Base-by-base conservation (phyloP, 2,329 filamentous ascomycete species). In the Acarospora socialis region DNA sequence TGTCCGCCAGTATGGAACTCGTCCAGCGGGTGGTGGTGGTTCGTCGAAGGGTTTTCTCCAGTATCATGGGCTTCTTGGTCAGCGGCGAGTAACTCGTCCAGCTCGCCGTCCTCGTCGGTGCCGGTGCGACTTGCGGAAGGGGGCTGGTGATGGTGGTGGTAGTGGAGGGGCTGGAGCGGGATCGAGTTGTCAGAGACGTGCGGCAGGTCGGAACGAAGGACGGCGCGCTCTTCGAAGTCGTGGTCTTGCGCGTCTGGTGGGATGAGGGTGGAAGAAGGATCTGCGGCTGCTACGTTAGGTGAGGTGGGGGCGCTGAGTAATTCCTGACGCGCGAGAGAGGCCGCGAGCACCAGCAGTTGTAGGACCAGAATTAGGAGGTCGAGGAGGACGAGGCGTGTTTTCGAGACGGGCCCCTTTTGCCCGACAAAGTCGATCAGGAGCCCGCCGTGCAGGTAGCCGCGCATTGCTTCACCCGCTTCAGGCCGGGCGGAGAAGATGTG, bases 391-490 rank as follows among this genome's bases (percentile, higher is more conserved):
- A 77, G 55, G 39, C 61, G 59, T 29, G 63, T 48, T 45, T 65
- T 66, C 32, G 66, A 64, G 3, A 65, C 61, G 3, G 70, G 69
- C 2, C 64, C 66, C 41, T 65, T 59, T 48, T 75, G 68, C 10
- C 73, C 72, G 32, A 77, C 67, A 45, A 77, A 75, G 50, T 77
- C 72, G 45, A 77, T 70, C 42, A 73, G 61, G 29, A 76, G 42
- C 2, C 73, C 70, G 4, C 73, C 72, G 45, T 76, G 70, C 8
- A 75, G 53, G 46, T 74, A 75, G 12, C 60, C 62, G 18, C 67
- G 47, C 3, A 56, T 58, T 30, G 59, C 55, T 41, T 70, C 67
- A 4, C 62, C 63, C 10, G 57, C 58, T 34, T 63, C 51, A 4
- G 72, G 60, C 24, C 65, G 55, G 12, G 57, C 57, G 38, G 61